Evolutionary conservation across 2,329 filamentous ascomycete genomes (phyloP), one percentile per base, ranked within the genome.

Genomic region (Colletotrichum zoysiae): DNA sequence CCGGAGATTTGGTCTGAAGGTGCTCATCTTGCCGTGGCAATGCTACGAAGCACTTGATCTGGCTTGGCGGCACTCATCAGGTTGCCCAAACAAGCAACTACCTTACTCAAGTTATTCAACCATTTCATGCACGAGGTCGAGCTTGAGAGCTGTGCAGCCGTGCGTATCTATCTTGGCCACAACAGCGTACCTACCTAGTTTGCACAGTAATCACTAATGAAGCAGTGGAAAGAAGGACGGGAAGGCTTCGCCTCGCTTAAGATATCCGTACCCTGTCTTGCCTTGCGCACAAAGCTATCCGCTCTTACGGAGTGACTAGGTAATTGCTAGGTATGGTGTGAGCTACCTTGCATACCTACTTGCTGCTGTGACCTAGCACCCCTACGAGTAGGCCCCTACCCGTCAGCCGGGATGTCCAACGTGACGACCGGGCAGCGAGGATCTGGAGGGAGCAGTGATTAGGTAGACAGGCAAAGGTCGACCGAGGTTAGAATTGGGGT

Each of bases 361-460:
- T 60, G 35, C 38, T 11, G 23, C 55, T 38, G 48, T 50, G 9
- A 44, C 33, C 23, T 50, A n/a, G 44, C 46, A 3, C 5, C 48
- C 48, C 51, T 18, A 20, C 42, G 30, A 30, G 4, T 30, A 30
- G 30, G 30, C 55, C 55, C 51, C 48, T 71, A 60, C 65, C 69
- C 55, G 48, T 64, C 46, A 42, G 65, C 69, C 56, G 69, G 59
- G 59, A 71, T 69, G 65, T 64, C 59, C 65, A 71, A 71, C 69
- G 69, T 69, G 69, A 71, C 58, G 65, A 64, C 44, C 38, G 64
- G 69, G 20, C 35, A 42, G 35, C 48, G 69, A 65, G 59, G 65
- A 69, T 69, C 44, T 59, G 69, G 51, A 53, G 38, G 55, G 46
- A 48, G 30, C 30, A 30, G 46, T 46, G 44, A 46, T 46, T 20